Percentiles rank a stretch among this genome's conserved stretches.
phyloP scores from a whole-genome alignment of 108 stramenopile genomes.

The Cyclostephanos invisitatus region DNA sequence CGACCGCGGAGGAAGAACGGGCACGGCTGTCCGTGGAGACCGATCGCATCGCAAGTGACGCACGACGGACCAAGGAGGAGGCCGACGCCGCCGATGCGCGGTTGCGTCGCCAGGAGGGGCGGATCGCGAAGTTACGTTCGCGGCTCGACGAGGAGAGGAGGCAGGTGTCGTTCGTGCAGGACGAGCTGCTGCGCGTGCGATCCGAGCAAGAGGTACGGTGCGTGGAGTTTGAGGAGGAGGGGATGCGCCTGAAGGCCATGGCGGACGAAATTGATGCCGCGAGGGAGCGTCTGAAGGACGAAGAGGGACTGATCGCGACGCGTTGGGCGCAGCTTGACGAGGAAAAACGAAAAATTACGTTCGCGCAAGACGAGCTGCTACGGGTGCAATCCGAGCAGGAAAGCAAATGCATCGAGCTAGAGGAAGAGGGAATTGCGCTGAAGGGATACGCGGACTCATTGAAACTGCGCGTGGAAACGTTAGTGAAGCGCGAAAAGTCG shows the following conservation, averaged over 20 bases:
- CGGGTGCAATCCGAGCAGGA: slow-evolving; percentile 30
- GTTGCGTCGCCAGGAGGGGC: background rate
- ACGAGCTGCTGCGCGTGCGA: background rate
- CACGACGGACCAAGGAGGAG: background rate
- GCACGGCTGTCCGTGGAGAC: background rate
- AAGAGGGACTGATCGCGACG: slow-evolving; percentile 23
- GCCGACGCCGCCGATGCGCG: background rate
- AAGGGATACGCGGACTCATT: slow-evolving; percentile 28
- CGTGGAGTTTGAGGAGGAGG: background rate
- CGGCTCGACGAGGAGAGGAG: background rate
- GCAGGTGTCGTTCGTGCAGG: background rate
- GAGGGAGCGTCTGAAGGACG: background rate
- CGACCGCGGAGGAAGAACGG: too few relatives aligned
- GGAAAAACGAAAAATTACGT: slow-evolving; percentile 28
- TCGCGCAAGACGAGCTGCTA: slow-evolving; percentile 25
- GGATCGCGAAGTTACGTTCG: background rate
- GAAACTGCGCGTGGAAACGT: slow-evolving; percentile 17
- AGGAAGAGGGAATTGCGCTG: slow-evolving; percentile 23
- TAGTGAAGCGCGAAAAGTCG: slow-evolving; percentile 30
- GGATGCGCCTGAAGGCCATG: background rate
- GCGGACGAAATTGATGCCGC: background rate
- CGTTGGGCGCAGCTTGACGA: background rate
- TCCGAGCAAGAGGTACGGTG: background rate
- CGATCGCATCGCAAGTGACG: slow-evolving; percentile 3
- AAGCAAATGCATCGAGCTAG: slow-evolving; percentile 1